A percentile compares a stretch with the other conserved stretches of the same genome.
Conservation (phyloP, 2,329 filamentous ascomycete genomes). For the Colletotrichum sp. region DNA sequence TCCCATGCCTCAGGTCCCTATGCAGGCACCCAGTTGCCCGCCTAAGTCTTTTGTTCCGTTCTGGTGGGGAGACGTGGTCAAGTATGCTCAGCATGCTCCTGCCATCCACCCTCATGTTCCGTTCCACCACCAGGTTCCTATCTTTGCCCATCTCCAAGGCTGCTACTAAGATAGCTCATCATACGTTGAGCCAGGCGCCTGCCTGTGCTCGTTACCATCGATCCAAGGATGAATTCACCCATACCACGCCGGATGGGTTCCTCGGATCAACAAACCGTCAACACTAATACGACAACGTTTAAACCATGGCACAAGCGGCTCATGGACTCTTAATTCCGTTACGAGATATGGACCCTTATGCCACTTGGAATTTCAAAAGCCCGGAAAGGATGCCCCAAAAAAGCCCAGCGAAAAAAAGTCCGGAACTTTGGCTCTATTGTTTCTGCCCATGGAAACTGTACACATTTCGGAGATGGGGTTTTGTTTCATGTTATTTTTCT, state of each 20-base stretch:
- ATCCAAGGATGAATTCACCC: neutral
- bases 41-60: slow-evolving; percentile 55
- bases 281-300: neutral
- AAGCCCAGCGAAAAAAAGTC: neutral
- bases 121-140: slow-evolving; percentile 58
- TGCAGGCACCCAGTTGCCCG: slow-evolving; percentile 40
- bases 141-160: slow-evolving; percentile 57
- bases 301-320: neutral
- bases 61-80: slow-evolving; percentile 57
- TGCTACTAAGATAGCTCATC: slow-evolving; percentile 45
- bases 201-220: neutral
- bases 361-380: neutral
- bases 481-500: slow-evolving; percentile 10
- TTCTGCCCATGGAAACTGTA: neutral
- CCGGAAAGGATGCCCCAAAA: neutral
- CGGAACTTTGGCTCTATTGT: neutral
- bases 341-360: slow-evolving; percentile 2
- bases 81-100: slow-evolving; percentile 55
- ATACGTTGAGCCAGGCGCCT: slow-evolving; percentile 1
- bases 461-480: neutral
- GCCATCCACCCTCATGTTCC: slow-evolving; percentile 54
- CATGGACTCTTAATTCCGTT: slow-evolving; percentile 4
- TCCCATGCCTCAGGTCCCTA: slow-evolving; percentile 35
- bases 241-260: neutral
- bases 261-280: neutral